phyloP scores from a whole-genome alignment of 208 protist genomes.

The Wallacemonas sp. region DNA sequence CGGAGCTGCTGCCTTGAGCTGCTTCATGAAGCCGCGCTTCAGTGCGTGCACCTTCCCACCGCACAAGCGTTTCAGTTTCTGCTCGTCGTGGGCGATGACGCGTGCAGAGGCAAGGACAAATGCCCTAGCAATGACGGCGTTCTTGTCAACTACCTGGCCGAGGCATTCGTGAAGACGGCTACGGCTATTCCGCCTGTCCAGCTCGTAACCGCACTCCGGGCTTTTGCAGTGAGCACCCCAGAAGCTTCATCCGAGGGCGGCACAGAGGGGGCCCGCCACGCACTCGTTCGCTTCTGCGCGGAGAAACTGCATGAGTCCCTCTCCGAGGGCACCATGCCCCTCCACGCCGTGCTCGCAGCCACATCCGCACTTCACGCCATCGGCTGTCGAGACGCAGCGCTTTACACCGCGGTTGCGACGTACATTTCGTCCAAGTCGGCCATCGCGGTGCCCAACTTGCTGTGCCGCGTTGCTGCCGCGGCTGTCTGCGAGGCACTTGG shows the following conservation, averaged over 20 bases:
- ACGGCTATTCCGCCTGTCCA: conserved; percentile 76
- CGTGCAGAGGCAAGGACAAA: conserved; percentile 13
- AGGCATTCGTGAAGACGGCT: conserved; percentile 72
- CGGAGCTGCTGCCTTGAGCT: conserved; percentile 42
- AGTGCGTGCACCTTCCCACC: conserved; percentile 56
- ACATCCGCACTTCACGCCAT: conserved; percentile 47
- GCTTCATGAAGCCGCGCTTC: conserved; percentile 54
- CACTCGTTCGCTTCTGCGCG: conserved; percentile 49
- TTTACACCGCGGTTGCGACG: conserved; percentile 49
- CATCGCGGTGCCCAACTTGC: conserved; percentile 22
- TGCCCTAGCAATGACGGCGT: conserved; percentile 21
- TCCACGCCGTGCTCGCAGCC: conserved; percentile 48
- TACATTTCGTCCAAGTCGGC: conserved; percentile 43
- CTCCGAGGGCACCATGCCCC: conserved; percentile 37
- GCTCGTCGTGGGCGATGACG: conserved; percentile 58
- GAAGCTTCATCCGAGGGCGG: no score
- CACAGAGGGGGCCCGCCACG: no score
- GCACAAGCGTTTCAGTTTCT: conserved; percentile 81
- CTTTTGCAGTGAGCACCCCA: no score
- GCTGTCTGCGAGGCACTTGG: conserved; percentile 48
- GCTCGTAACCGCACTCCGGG: conserved; percentile 74
- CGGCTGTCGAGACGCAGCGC: conserved; percentile 43
- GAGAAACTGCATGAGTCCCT: conserved; percentile 52
- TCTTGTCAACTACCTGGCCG: conserved; percentile 56
- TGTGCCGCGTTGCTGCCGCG: conserved; percentile 45